Conservation (phyloP, 2,329 filamentous ascomycete species). For the Whalleya microplaca region DNA sequence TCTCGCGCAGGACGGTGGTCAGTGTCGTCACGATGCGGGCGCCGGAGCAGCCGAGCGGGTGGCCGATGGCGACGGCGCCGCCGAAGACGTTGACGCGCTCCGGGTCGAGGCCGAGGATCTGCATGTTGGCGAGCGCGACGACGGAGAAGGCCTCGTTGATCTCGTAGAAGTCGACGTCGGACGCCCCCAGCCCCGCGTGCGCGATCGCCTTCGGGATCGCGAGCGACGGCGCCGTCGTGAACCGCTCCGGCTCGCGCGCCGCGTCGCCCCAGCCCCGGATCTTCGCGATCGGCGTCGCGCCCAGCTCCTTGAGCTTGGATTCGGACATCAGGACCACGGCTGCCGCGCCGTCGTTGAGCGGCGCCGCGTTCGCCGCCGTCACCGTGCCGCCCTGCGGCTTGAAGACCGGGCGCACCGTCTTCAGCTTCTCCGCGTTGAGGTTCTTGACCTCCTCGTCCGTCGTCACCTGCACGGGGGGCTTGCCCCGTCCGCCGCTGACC, state of each 20-base stretch:
- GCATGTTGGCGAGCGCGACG: constrained; percentile 94
- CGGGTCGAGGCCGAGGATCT: constrained; percentile 77
- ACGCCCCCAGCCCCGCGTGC: constrained; percentile 81
- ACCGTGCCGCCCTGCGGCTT: constrained; percentile 82
- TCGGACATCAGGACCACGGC: constrained; percentile 94
- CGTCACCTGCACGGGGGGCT: constrained; percentile 79
- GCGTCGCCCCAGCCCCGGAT: constrained; percentile 98
- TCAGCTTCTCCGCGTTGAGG: constrained; percentile 81
- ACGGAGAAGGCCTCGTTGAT: constrained; percentile 99
- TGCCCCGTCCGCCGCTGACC: constrained; percentile 85
- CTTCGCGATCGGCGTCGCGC: constrained; percentile 90
- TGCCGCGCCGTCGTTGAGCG: constrained; percentile 91
- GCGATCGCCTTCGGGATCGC: constrained; percentile 97
- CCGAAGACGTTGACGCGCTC: constrained; percentile 95
- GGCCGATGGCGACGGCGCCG: constrained; percentile 92
- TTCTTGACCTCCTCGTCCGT: constrained; percentile 97
- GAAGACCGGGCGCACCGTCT: constrained; percentile 83
- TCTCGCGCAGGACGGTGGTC: constrained; percentile 84
- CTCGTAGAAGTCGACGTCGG: constrained; percentile 89
- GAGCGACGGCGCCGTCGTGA: constrained; percentile 90
- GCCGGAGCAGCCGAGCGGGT: constrained; percentile 91
- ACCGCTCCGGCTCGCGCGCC: constrained; percentile 87
- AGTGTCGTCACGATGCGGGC: constrained; percentile 92
- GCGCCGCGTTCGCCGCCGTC: constrained; percentile 94
- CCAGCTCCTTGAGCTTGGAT: constrained; percentile 88